Percentiles rank a stretch among this genome's conserved stretches.
Conservation (phyloP, 1,284 basidiomycete species). For the Moniliella sp. region DNA sequence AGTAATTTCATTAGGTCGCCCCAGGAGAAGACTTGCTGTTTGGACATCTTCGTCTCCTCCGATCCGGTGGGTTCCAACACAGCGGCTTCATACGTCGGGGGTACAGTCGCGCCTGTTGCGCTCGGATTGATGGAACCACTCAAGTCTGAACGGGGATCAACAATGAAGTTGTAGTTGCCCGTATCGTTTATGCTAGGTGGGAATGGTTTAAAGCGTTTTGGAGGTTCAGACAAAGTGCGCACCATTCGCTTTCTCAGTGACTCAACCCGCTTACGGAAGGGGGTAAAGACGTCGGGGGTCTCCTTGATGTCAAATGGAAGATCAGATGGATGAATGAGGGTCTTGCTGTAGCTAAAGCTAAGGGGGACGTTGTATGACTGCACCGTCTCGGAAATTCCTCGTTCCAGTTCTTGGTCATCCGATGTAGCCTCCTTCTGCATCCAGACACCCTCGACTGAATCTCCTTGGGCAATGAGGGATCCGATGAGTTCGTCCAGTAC, state of each 20-base stretch:
- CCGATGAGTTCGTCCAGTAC: constrained; percentile 32
- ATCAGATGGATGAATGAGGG: constrained; percentile 7
- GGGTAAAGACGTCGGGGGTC: constrained; percentile 22
- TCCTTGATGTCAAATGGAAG: constrained; percentile 14
- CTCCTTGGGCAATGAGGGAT: constrained; percentile 30
- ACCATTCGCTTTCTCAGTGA: too few relatives aligned
- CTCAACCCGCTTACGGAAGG: constrained; percentile 22
- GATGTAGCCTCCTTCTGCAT: constrained; percentile 36
- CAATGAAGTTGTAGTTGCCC: too few relatives aligned
- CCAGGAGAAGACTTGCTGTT: constrained; percentile 20
- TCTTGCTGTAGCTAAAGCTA: constrained; percentile 6
- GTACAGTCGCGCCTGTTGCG: constrained; percentile 22
- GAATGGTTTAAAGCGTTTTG: too few relatives aligned
- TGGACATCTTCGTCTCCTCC: constrained; percentile 10
- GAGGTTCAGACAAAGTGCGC: too few relatives aligned
- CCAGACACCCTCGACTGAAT: constrained; percentile 37
- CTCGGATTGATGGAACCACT: constrained; percentile 9
- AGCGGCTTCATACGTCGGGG: constrained; percentile 24
- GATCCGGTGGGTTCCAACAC: constrained; percentile 10
- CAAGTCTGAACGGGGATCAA: constrained; percentile 5
- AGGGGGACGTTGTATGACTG: constrained; percentile 1
- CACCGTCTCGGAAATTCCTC: constrained; percentile 4
- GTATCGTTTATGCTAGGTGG: too few relatives aligned
- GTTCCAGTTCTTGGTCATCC: constrained; percentile 15
- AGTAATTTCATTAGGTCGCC: constrained; percentile 22